Evolutionary conservation across 306 rosid genomes (phyloP).

Genomic region (Argentina anserina): DNA sequence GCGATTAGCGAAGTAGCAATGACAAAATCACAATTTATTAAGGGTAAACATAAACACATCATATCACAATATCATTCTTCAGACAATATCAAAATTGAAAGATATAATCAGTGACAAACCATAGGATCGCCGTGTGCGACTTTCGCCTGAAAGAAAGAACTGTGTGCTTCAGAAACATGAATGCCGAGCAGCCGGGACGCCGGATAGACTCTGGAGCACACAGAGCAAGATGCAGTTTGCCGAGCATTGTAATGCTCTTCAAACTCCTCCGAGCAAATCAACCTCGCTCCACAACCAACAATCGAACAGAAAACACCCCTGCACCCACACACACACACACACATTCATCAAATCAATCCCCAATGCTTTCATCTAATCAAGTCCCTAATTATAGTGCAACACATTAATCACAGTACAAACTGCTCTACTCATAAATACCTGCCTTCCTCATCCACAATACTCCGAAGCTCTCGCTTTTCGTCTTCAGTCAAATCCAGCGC

Average conservation of each 20-base stretch:
- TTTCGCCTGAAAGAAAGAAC: constrained; percentile 93
- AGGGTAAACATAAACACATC: background rate
- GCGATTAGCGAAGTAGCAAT: no score
- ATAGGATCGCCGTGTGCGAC: constrained; percentile 78
- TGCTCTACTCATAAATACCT: constrained; percentile 39
- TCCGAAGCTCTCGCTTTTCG: constrained; percentile 57
- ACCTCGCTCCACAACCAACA: constrained; percentile 71
- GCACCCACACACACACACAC: constrained; percentile 22
- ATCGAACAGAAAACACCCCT: constrained; percentile 78
- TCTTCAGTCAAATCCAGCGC: constrained; percentile 77
- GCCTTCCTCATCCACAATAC: constrained; percentile 46
- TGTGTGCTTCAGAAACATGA: constrained; percentile 86
- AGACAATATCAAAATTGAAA: background rate
- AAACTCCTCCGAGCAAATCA: constrained; percentile 72
- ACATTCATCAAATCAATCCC: background rate
- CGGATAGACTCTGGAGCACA: constrained; percentile 86
- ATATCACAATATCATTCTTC: background rate
- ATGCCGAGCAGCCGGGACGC: constrained; percentile 74
- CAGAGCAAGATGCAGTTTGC: constrained; percentile 81
- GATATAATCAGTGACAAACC: constrained; percentile 42
- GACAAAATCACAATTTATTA: background rate
- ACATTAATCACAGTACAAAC: background rate
- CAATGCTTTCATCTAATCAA: background rate
- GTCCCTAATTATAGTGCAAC: background rate
- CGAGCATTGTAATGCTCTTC: constrained; percentile 88